Evolutionary conservation across 2,329 filamentous ascomycete genomes (phyloP).

Genomic region (Diaporthe sp.): DNA sequence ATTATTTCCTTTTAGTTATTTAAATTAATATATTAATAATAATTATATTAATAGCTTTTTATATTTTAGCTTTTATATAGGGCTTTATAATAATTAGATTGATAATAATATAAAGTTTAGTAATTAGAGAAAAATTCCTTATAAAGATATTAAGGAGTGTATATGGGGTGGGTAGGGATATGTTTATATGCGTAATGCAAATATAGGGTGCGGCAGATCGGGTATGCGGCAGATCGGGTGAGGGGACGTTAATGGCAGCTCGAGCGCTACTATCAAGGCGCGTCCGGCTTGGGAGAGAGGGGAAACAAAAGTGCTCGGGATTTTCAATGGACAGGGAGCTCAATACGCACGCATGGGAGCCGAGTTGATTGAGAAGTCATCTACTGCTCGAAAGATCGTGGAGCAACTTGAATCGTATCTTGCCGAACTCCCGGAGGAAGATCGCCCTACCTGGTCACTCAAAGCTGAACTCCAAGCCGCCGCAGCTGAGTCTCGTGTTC

Average conservation of each 20-base stretch:
- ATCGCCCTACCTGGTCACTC: slow-evolving; percentile 33
- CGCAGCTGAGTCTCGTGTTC: slow-evolving; percentile 26
- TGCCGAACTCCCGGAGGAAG: background rate
- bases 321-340: slow-evolving; percentile 50
- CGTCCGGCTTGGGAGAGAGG: no score
- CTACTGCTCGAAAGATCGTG: background rate
- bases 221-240: no score
- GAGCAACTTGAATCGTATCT: slow-evolving; percentile 9
- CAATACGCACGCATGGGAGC: slow-evolving; percentile 53
- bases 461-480: slow-evolving; percentile 18
- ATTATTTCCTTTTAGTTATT: background rate
- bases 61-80: background rate
- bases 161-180: background rate
- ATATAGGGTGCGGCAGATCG: background rate
- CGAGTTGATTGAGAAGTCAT: slow-evolving; percentile 49
- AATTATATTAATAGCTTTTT: background rate
- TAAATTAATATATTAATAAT: background rate
- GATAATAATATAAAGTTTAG: background rate
- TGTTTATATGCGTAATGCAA: background rate
- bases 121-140: background rate
- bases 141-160: background rate
- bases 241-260: background rate
- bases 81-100: background rate
- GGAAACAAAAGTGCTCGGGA: background rate
- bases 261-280: background rate